Base-by-base conservation (phyloP, 129 eudicot species). In the Artemisia argyi region DNA sequence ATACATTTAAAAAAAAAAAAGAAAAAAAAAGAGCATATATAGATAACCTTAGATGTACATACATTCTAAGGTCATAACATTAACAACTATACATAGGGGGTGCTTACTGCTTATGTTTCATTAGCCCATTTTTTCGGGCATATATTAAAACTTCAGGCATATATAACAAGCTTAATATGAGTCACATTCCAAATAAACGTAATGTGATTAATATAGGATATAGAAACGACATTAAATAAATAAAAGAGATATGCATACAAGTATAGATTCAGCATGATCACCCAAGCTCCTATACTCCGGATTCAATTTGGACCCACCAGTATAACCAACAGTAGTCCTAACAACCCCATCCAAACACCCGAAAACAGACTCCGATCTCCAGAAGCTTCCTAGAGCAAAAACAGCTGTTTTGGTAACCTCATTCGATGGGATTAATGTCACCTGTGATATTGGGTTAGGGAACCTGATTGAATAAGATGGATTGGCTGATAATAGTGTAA, bases 291-390 rank as follows among this genome's bases (percentile, higher is more conserved):
- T 85, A 66, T 90, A 94, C 79, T 94, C 98, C 1, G 98, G 98
- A 57, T 81, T 90, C 8, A 63, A 13, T 58, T 79, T 94, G 30
- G 96, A 83, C 65, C 98, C 98, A 66, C 98, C 98, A 72, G 96
- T 81, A 74, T 94, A 94, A 24, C 98, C 97, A 58, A 80, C 97
- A 9, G 91, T 19, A 6, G 98, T 94, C 18, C 89, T 76, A 9
- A 86, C 93, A 84, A 94, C 97, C 54, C 98, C 98, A 71, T 94
- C 80, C 42, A 90, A 61, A 81, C 98, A 94, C 19, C 98, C 98
- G 58, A 94, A 90, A 63, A 87, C 91, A 2, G 96, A 83, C 73
- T 94, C 98, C 15, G 97, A 88, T 55, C 98, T 94, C 98, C 98
- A 94, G 79, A 94, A 94, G 86, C 98, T 94, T 68, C 98, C 98